Evolutionary conservation across 1,139 yeast species (phyloP).

Genomic region (Debaryomycetaceae sp.): DNA sequence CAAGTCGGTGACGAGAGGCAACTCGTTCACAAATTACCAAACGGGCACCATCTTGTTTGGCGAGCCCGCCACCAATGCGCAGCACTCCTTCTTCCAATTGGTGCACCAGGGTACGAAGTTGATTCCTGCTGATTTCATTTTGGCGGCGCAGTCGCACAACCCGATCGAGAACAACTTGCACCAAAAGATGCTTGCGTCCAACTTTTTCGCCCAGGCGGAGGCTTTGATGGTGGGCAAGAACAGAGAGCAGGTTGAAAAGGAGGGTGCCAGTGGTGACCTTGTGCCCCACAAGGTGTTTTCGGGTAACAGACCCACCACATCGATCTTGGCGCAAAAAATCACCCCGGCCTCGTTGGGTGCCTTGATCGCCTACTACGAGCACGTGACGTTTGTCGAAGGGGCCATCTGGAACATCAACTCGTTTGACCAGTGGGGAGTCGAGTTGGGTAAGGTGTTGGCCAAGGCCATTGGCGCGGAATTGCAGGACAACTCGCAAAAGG

Average conservation of each 20-base stretch:
- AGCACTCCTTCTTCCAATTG: conserved; percentile 98
- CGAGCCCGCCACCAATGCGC: conserved; percentile 98
- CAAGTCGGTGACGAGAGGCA: conserved; percentile 91
- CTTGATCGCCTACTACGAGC: conserved; percentile 95
- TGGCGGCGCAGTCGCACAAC: conserved; percentile 97
- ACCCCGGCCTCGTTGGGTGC: conserved; percentile 97
- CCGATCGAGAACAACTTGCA: conserved; percentile 92
- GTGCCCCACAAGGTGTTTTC: conserved; percentile 95
- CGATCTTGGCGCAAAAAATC: conserved; percentile 89
- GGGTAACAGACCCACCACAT: conserved; percentile 98
- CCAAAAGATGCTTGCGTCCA: conserved; percentile 96
- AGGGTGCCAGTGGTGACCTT: conserved; percentile 81
- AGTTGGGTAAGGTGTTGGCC: conserved; percentile 95
- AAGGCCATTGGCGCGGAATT: conserved; percentile 91
- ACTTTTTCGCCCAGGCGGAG: conserved; percentile 97
- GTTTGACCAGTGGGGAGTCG: conserved; percentile 99
- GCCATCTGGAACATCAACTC: conserved; percentile 99
- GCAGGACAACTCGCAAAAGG: conserved; percentile 48
- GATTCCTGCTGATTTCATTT: conserved; percentile 92
- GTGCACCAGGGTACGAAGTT: conserved; percentile 98
- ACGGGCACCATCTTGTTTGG: conserved; percentile 95
- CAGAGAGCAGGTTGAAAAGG: conserved; percentile 76
- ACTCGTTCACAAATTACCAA: conserved; percentile 86
- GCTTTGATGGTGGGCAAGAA: conserved; percentile 96
- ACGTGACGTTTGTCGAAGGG: conserved; percentile 95